Conservation (phyloP, 129 eudicot genomes). For the Logfia minima region DNA sequence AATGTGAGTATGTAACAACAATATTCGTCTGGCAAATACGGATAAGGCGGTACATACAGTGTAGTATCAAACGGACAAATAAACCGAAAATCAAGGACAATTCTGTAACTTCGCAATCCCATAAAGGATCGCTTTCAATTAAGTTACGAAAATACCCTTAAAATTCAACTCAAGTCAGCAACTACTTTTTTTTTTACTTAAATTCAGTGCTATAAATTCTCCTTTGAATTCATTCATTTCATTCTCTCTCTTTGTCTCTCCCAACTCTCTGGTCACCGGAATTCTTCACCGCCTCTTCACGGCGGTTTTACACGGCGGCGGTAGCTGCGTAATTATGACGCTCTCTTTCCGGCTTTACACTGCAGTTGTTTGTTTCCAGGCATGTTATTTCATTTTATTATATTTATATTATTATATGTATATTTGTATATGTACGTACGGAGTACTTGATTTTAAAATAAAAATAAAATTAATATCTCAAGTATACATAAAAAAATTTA, state of each 20-base stretch:
- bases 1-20: too few relatives aligned
- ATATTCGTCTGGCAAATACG: too few relatives aligned
- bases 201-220: slow-evolving; percentile 26
- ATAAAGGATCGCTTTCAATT: background rate
- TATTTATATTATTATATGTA: background rate
- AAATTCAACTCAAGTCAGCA: background rate
- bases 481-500: too few relatives aligned
- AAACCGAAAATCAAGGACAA: background rate
- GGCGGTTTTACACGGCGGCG: background rate
- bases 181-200: background rate
- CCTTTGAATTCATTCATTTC: slow-evolving; percentile 4
- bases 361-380: slow-evolving; percentile 34
- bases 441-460: background rate
- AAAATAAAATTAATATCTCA: background rate
- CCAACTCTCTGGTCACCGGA: slow-evolving; percentile 32
- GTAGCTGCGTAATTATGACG: slow-evolving; percentile 24
- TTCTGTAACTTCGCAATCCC: background rate
- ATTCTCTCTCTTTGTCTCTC: slow-evolving; percentile 15
- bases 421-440: background rate
- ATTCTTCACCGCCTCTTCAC: background rate
- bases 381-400: slow-evolving; percentile 6
- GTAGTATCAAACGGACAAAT: background rate
- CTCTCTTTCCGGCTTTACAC: slow-evolving; percentile 9
- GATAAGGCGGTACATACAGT: too few relatives aligned
- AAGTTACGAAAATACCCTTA: slow-evolving; percentile 16